A percentile compares a stretch with the other conserved stretches of the same genome.
Evolutionary conservation across 257 asterid species (phyloP).

Genomic region (Fraxinus americana): DNA sequence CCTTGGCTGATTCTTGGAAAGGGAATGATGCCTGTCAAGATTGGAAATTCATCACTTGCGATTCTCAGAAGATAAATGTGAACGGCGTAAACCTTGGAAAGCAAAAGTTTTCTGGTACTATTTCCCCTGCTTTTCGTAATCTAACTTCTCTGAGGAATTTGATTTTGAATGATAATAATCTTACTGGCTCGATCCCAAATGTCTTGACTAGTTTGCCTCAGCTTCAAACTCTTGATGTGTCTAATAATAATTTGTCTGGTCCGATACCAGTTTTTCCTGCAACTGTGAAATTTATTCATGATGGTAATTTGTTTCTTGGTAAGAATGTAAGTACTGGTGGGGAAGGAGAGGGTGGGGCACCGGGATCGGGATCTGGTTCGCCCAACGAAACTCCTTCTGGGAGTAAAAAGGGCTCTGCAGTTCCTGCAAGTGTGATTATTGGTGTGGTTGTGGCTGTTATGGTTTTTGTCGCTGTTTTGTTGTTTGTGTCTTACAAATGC

Average conservation of each 20-base stretch:
- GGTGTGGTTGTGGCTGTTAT: slow-evolving; percentile 72
- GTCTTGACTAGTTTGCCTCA: slow-evolving; percentile 58
- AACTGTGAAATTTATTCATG: slow-evolving; percentile 42
- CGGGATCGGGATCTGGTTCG: slow-evolving; percentile 40
- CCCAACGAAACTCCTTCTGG: slow-evolving; percentile 39
- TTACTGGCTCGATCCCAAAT: slow-evolving; percentile 67
- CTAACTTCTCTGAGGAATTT: slow-evolving; percentile 69
- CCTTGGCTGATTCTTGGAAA: slow-evolving; percentile 73
- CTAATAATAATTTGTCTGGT: slow-evolving; percentile 76
- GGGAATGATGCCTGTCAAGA: slow-evolving; percentile 71
- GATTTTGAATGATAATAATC: slow-evolving; percentile 68
- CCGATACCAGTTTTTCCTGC: slow-evolving; percentile 49
- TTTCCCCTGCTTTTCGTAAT: slow-evolving; percentile 72
- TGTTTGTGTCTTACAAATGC: slow-evolving; percentile 77
- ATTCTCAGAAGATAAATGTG: slow-evolving; percentile 58
- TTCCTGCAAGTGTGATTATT: slow-evolving; percentile 65
- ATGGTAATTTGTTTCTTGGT: slow-evolving; percentile 71
- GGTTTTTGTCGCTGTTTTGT: slow-evolving; percentile 54
- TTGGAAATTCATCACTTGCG: slow-evolving; percentile 73
- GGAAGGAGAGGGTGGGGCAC: slow-evolving; percentile 44
- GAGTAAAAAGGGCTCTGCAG: slow-evolving; percentile 36
- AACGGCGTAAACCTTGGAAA: slow-evolving; percentile 55
- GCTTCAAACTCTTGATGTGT: slow-evolving; percentile 74
- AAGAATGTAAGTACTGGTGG: slow-evolving; percentile 39
- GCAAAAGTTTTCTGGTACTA: slow-evolving; percentile 60